phyloP scores from a whole-genome alignment of 2,329 filamentous ascomycete genomes.

The Epichloe amarillans region DNA sequence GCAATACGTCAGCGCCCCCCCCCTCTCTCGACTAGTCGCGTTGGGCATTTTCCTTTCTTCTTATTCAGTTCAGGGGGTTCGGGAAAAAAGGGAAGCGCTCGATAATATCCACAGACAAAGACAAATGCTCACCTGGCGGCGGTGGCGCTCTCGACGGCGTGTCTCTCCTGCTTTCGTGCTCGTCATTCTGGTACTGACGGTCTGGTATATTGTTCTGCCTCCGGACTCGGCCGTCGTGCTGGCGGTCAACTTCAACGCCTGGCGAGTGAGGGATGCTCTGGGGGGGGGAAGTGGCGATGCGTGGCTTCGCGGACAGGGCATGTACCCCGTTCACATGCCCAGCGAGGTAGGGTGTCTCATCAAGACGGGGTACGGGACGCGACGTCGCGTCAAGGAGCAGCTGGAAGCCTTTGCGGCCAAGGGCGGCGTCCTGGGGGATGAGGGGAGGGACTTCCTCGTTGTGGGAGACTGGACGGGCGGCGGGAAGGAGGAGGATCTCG shows the following conservation, averaged over 20 bases:
- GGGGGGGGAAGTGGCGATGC: constrained; percentile 23
- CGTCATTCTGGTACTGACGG: constrained; percentile 12
- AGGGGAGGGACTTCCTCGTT: constrained; percentile 31
- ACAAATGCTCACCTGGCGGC: constrained; percentile 13
- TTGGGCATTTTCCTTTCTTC: no score
- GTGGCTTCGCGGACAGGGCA: constrained; percentile 26
- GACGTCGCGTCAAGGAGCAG: constrained; percentile 31
- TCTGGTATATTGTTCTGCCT: constrained; percentile 18
- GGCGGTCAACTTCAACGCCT: constrained; percentile 20
- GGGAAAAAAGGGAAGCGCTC: not conserved
- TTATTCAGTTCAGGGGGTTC: not conserved
- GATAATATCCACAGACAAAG: not conserved
- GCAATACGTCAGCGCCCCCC: no score
- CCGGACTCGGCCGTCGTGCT: constrained; percentile 20
- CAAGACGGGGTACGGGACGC: constrained; percentile 44
- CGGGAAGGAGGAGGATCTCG: constrained; percentile 17
- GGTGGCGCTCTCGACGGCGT: constrained; percentile 18
- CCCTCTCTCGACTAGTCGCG: no score
- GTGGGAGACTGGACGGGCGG: constrained; percentile 35
- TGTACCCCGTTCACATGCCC: constrained; percentile 29
- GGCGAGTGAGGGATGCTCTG: constrained; percentile 19
- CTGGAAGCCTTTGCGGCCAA: constrained; percentile 27
- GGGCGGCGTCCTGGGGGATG: constrained; percentile 21
- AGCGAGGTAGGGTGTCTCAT: constrained; percentile 37
- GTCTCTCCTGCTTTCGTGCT: constrained; percentile 12